Evolutionary conservation across 1,139 yeast species (phyloP).

Genomic region (Pichia sp.): DNA sequence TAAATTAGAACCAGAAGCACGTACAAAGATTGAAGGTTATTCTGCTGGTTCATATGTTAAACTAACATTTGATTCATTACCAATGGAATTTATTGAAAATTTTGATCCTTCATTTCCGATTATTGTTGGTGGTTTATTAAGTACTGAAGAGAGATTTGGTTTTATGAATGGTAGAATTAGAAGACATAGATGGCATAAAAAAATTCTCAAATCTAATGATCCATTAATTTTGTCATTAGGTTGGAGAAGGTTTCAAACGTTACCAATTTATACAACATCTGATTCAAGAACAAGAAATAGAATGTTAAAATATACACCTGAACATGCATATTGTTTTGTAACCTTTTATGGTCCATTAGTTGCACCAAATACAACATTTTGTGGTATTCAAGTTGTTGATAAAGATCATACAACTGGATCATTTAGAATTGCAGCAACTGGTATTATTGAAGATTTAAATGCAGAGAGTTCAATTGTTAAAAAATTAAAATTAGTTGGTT

Average conservation of each 20-base stretch:
- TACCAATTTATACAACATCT: conserved; percentile 91
- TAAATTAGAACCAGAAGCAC: conserved; percentile 65
- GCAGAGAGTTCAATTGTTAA: conserved; percentile 87
- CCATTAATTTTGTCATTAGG: conserved; percentile 91
- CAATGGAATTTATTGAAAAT: conserved; percentile 85
- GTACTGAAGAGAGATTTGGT: conserved; percentile 91
- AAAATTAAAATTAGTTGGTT: conserved; percentile 89
- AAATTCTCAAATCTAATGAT: conserved; percentile 90
- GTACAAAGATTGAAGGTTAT: conserved; percentile 83
- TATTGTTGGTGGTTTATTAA: conserved; percentile 81
- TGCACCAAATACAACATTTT: conserved; percentile 95
- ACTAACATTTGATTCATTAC: conserved; percentile 72
- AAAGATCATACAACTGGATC: conserved; percentile 78
- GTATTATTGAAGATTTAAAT: conserved; percentile 89
- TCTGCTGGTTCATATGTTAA: conserved; percentile 93
- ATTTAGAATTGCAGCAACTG: conserved; percentile 96
- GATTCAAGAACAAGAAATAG: conserved; percentile 97
- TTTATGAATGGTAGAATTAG: conserved; percentile 88
- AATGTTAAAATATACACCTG: conserved; percentile 97
- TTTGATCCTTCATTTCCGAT: conserved; percentile 82
- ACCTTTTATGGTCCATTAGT: conserved; percentile 96
- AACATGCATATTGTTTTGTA: conserved; percentile 94
- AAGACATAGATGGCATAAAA: conserved; percentile 98
- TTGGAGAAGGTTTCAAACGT: conserved; percentile 97
- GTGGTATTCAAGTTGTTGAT: conserved; percentile 88